Base-by-base conservation (phyloP, 2,329 filamentous ascomycete species). In the Aspergillus hortae region DNA sequence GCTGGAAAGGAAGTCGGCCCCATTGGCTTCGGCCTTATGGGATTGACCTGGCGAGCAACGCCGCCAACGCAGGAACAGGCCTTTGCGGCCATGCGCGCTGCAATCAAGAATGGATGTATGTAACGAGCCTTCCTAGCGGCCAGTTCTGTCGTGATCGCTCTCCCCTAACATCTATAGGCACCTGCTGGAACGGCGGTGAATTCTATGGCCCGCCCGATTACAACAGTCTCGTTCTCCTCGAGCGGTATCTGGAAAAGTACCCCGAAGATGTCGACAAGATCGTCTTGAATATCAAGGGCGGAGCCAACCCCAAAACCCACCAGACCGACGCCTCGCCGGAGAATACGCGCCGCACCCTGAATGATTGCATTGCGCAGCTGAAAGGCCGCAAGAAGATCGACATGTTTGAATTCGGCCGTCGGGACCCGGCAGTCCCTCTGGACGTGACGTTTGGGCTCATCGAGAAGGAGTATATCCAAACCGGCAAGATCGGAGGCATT, bases 201-300 rank as follows among this genome's bases (percentile, higher is more conserved):
- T 56, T 60, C 48, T 63, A 64, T 30, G 61, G 60, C n/a, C 36
- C 60, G 3, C 60, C 60, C 15, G 44, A 52, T n/a, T 35, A 44
- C 46, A 64, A 65, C 46, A 61, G 54, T 15, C 53, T 64, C 1
- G 56, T 57, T 14, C 55, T 65, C 32, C 44, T 61, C 3, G 44
- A 51, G 4, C 19, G 41, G 11, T 55, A 56, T 36, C 51, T 56
- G 6, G 44, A 44, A 6, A 35, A 46, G 4, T 51, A 56, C 15
- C 55, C 49, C 1, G 46, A 52, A 27, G 52, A 54, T 30, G 44
- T 40, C 1, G 44, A 40, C 12, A 54, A 52, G 35, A 46, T 55
- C 7, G 15, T 50, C n/a, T 44, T 56, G 9, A 55, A 41, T 10
- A 44, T 56, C 30, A 52, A 55, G n/a, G 52, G 49, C 6, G 42